Evolutionary conservation across 2,329 filamentous ascomycete species (phyloP).

Genomic region (Aspergillus pseudoviridinutans): DNA sequence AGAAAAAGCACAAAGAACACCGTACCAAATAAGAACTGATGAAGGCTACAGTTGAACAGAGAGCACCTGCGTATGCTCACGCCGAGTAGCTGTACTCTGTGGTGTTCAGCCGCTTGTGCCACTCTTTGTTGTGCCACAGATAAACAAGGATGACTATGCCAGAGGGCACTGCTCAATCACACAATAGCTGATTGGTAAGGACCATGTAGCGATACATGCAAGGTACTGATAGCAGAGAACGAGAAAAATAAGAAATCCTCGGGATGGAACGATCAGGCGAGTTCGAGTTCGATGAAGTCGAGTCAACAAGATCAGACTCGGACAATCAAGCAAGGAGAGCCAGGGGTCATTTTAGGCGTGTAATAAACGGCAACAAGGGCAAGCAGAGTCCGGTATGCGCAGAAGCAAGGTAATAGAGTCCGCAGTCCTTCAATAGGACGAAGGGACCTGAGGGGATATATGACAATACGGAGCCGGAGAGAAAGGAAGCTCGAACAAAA

Average conservation of each 20-base stretch:
- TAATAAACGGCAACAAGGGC: neutral
- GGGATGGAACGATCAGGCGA: neutral
- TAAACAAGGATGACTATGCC: neutral
- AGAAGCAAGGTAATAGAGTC: neutral
- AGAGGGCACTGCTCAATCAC: neutral
- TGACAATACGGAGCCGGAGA: neutral
- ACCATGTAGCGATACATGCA: neutral
- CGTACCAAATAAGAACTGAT: neutral
- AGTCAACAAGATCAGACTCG: neutral
- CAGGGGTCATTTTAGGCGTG: neutral
- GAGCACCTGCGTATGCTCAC: neutral
- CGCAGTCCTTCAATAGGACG: neutral
- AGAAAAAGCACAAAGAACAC: neutral
- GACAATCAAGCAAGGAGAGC: neutral
- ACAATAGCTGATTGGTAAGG: neutral
- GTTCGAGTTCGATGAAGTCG: neutral
- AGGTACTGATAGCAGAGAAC: neutral
- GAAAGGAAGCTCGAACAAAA: neutral
- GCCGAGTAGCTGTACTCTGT: neutral
- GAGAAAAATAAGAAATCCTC: neutral
- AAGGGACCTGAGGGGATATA: neutral
- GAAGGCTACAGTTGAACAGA: neutral
- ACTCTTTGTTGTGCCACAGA: neutral
- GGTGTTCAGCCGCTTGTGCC: neutral
- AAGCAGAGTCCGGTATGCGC: neutral